Conservation (phyloP, 805 yeast species). For the Cyberlindnera bimundalis region DNA sequence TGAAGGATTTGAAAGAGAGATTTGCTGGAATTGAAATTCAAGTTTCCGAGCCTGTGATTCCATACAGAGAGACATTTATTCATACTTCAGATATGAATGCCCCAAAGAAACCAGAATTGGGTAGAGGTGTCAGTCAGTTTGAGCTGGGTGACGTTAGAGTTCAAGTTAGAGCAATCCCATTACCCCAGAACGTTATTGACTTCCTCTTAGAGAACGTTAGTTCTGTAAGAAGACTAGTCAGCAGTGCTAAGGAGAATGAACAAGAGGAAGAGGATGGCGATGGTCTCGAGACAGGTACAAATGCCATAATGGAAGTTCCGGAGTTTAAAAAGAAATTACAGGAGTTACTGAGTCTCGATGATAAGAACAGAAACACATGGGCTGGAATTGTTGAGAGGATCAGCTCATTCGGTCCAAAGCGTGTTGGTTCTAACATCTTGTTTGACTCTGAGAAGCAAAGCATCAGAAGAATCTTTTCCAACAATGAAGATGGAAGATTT, state of each 20-base stretch:
- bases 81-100: conserved; percentile 49
- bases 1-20: conserved; percentile 84
- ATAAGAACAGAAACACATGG: conserved; percentile 28
- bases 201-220: conserved; percentile 47
- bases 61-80: conserved; percentile 82
- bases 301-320: conserved; percentile 24
- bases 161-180: conserved; percentile 45
- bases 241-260: conserved; percentile 16
- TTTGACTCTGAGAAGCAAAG: conserved; percentile 45
- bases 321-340: conserved; percentile 35
- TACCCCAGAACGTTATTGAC: conserved; percentile 47
- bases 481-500: conserved; percentile 20
- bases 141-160: conserved; percentile 48
- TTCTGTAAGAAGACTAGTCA: conserved; percentile 38
- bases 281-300: conserved; percentile 23
- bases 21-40: conserved; percentile 89
- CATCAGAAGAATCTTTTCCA: conserved; percentile 33
- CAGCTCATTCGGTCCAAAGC: conserved; percentile 72
- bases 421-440: conserved; percentile 71
- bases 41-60: conserved; percentile 89
- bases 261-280: conserved; percentile 20
- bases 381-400: conserved; percentile 37
- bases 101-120: conserved; percentile 40
- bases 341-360: conserved; percentile 29
- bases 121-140: conserved; percentile 48